Base-by-base conservation (phyloP, 2,329 filamentous ascomycete species). In the Sarocladium brachiariae region DNA sequence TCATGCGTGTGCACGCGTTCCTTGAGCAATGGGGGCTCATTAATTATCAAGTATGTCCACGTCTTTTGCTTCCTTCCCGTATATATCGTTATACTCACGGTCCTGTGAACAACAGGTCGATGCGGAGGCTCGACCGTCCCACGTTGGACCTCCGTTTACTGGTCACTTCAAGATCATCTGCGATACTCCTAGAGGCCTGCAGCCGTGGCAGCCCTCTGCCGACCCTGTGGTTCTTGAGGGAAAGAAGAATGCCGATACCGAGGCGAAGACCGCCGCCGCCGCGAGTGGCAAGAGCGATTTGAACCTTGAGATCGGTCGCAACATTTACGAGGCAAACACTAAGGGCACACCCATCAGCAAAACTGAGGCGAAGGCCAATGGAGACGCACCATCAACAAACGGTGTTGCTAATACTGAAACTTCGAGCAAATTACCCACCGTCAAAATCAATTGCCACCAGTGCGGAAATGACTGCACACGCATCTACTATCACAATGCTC, bases 21-120 rank as follows among this genome's bases (percentile, higher is more conserved):
- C 77, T 99, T 31, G 93, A 99, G 71, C 92, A 97, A 66, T 99
- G 93, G 93, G 93, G 93, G 7, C 75, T 99, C 62, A 96, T 99
- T 67, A 99, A 99, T 70, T 99, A 99, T 65, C 93, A 99, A 77
- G 92, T 96, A 76, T 39, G 53, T 7, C 10, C 35, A 8, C 21
- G 19, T 18, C 31, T 31, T 2, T 3, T 45, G 19, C 4, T 25
- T 23, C 2, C 39, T 23, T 18, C 10, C 7, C 27, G n/a, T 3
- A 18, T 13, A 13, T 21, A 30, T 35, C 21, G 43, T 31, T 14
- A 14, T 25, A 24, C 21, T 38, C 9, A 37, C 50, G 54, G 41
- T 48, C n/a, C 25, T 55, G 54, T 60, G 43, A 30, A 41, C 24
- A 30, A 19, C 56, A 97, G 92, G 92, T 99, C 62, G 93, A 99